Percentiles rank a stretch among this genome's conserved stretches.
phyloP scores from a whole-genome alignment of 345 rosid species.

The Ceriops zippeliana region DNA sequence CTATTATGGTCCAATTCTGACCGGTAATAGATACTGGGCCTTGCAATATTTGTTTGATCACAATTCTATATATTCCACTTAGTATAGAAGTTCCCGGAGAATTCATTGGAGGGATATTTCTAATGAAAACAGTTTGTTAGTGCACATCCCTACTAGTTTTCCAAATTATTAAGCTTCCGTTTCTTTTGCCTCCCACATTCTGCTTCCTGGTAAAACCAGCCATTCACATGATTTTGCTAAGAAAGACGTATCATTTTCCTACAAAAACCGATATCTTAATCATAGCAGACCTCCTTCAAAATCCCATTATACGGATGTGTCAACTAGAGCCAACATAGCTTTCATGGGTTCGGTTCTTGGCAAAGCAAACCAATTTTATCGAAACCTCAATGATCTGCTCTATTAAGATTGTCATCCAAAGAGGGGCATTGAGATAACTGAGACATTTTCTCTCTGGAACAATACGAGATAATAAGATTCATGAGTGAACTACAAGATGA shows the following conservation, averaged over 20 bases:
- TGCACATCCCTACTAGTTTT: too few species aligned
- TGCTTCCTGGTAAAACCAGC: neutral
- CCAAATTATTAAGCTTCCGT: too few species aligned
- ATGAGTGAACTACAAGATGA: neutral
- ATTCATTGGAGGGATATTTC: too few species aligned
- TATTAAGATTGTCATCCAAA: neutral
- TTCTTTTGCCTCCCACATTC: too few species aligned
- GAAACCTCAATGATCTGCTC: neutral
- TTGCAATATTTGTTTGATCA: too few species aligned
- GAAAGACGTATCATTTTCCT: neutral
- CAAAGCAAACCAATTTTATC: neutral
- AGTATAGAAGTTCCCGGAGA: too few species aligned
- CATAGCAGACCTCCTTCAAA: neutral
- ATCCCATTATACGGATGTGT: too few species aligned
- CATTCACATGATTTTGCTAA: slow-evolving; percentile 4
- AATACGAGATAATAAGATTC: neutral
- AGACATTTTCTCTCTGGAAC: slow-evolving; percentile 7
- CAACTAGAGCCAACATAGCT: neutral
- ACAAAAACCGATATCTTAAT: neutral
- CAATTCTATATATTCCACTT: too few species aligned
- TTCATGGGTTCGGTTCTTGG: neutral
- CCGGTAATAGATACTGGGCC: too few species aligned
- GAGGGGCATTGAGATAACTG: neutral
- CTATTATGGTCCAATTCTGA: too few species aligned
- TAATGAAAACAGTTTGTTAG: too few species aligned